phyloP scores from a whole-genome alignment of 208 protist genomes.

The Leishmania amazonensis region DNA sequence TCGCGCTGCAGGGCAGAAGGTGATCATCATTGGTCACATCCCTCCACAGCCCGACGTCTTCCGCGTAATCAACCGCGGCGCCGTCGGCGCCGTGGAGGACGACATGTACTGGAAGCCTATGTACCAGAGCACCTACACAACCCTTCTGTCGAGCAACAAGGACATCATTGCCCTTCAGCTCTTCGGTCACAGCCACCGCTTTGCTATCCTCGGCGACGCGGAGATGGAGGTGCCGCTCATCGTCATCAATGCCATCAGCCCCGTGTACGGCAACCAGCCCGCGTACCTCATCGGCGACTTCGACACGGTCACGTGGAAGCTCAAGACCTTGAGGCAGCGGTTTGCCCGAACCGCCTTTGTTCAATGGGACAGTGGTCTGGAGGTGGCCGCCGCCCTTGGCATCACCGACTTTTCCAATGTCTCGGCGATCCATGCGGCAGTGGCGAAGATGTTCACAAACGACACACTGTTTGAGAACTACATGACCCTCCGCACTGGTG shows the following conservation, averaged over 20 bases:
- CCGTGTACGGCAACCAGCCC: slow-evolving; percentile 63
- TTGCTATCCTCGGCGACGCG: slow-evolving; percentile 42
- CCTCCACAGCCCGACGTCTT: slow-evolving; percentile 64
- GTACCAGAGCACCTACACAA: slow-evolving; percentile 59
- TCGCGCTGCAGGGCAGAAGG: slow-evolving; percentile 41
- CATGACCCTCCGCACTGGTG: slow-evolving; percentile 51
- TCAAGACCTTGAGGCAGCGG: slow-evolving; percentile 51
- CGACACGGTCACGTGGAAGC: slow-evolving; percentile 26
- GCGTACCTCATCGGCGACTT: slow-evolving; percentile 68
- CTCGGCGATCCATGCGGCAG: slow-evolving; percentile 16
- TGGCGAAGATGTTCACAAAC: slow-evolving; percentile 38
- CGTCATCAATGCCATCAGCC: slow-evolving; percentile 24
- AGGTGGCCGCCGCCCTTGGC: slow-evolving; percentile 46
- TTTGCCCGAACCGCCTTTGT: slow-evolving; percentile 30
- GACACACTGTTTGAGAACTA: slow-evolving; percentile 55
- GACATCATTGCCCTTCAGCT: slow-evolving; percentile 59
- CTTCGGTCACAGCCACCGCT: slow-evolving; percentile 83
- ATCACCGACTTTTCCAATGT: slow-evolving; percentile 41
- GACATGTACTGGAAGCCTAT: slow-evolving; percentile 78
- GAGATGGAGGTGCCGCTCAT: slow-evolving; percentile 30
- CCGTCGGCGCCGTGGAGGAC: slow-evolving; percentile 29
- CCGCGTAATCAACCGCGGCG: slow-evolving; percentile 33
- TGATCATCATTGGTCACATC: slow-evolving; percentile 80
- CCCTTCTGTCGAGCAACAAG: slow-evolving; percentile 43
- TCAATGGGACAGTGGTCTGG: slow-evolving; percentile 39